Percentiles rank a stretch among this genome's conserved stretches.
phyloP scores from a whole-genome alignment of 495 filamentous ascomycete genomes.

The Polyplosphaeria fusca region DNA sequence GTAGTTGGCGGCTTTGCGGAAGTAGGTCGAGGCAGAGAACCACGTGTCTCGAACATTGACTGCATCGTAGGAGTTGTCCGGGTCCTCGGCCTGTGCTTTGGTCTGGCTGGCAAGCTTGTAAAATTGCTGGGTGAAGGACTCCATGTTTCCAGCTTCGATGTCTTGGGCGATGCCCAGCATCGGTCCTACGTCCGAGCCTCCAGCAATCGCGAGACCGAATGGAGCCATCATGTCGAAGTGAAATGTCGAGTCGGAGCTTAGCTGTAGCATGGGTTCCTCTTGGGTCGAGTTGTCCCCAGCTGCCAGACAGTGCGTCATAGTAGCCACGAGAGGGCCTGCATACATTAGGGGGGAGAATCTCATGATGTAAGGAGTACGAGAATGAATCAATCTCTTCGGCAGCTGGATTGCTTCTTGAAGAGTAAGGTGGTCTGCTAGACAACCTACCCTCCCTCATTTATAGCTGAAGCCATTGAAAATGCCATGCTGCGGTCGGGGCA shows the following conservation, averaged over 20 bases:
- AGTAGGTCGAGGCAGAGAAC: slow-evolving; percentile 40
- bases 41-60: slow-evolving; percentile 40
- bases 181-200: slow-evolving; percentile 39
- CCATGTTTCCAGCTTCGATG: slow-evolving; percentile 43
- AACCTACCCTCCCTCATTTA: too few species aligned
- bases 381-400: too few species aligned
- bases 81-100: slow-evolving; percentile 13
- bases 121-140: slow-evolving; percentile 40
- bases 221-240: not conserved
- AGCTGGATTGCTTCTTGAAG: too few species aligned
- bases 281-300: too few species aligned
- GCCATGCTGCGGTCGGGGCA: too few species aligned
- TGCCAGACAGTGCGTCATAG: too few species aligned
- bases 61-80: slow-evolving; percentile 29
- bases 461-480: too few species aligned
- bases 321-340: too few species aligned
- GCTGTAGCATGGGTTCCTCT: not conserved
- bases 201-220: not conserved
- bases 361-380: too few species aligned
- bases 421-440: too few species aligned
- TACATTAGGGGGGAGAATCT: too few species aligned
- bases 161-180: slow-evolving; percentile 41
- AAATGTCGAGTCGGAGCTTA: not conserved
- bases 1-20: not conserved
- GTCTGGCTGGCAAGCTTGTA: slow-evolving; percentile 35